Evolutionary conservation across 768 basidiomycete species (phyloP).

Genomic region (Tylopilus sp.): DNA sequence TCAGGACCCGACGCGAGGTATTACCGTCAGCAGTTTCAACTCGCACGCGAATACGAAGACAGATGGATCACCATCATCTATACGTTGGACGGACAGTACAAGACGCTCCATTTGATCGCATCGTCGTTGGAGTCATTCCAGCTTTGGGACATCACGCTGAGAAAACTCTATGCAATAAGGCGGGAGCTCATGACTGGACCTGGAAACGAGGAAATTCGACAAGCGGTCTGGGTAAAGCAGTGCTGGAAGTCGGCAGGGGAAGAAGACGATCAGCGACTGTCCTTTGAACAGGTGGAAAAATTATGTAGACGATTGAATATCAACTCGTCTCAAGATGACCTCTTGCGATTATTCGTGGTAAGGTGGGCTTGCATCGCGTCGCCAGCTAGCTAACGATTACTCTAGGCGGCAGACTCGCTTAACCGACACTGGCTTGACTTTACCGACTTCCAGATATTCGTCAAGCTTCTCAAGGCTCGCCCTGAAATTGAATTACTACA

Average conservation of each 20-base stretch:
- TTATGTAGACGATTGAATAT: constrained; percentile 72
- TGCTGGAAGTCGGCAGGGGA: constrained; percentile 77
- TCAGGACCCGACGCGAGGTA: constrained; percentile 65
- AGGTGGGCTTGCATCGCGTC: background rate
- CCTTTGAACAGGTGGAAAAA: constrained; percentile 68
- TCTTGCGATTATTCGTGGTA: constrained; percentile 60
- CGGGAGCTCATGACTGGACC: constrained; percentile 68
- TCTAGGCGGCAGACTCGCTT: constrained; percentile 60
- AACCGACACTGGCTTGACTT: constrained; percentile 67
- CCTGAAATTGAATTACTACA: constrained; percentile 76
- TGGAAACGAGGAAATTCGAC: constrained; percentile 58
- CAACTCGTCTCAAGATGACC: constrained; percentile 48
- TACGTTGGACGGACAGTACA: constrained; percentile 71
- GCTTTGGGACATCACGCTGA: constrained; percentile 63
- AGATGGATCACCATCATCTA: constrained; percentile 88
- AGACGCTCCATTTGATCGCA: constrained; percentile 83
- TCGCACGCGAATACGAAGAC: constrained; percentile 56
- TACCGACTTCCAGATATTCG: constrained; percentile 74
- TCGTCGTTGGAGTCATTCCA: constrained; percentile 57
- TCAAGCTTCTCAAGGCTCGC: constrained; percentile 78
- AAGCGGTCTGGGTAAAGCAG: constrained; percentile 74
- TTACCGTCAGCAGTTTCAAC: constrained; percentile 68
- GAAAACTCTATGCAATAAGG: constrained; percentile 60
- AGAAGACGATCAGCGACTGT: constrained; percentile 56
- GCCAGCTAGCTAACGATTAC: background rate